These are phyloP conservation scores for Forsythia suspensa DNA, from an alignment of 257 asterid genomes.

Conservation along the genomic window DNA sequence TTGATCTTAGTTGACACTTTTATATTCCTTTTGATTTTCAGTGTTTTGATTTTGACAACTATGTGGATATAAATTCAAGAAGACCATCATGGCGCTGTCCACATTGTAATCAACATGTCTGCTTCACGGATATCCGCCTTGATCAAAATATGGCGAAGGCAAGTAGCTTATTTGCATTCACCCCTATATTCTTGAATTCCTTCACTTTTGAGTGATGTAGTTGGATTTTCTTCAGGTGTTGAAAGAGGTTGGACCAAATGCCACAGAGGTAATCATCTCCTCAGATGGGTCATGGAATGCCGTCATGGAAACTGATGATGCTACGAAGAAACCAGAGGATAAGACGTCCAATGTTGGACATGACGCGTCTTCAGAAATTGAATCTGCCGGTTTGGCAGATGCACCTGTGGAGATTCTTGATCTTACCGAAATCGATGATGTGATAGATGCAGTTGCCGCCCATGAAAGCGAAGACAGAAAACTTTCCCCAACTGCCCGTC, in stretches of 20 bases:
- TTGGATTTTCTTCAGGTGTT: constrained; percentile 52
- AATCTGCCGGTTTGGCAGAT: constrained; percentile 25
- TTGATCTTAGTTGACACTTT: neutral
- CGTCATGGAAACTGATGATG: constrained; percentile 46
- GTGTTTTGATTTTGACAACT: constrained; percentile 92
- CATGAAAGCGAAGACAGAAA: constrained; percentile 46
- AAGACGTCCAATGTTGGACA: constrained; percentile 27
- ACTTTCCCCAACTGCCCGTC: constrained; percentile 20
- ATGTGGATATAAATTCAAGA: constrained; percentile 73
- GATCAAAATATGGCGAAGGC: constrained; percentile 81
- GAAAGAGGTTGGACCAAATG: constrained; percentile 67
- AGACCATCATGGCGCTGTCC: constrained; percentile 98
- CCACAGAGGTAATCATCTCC: constrained; percentile 51
- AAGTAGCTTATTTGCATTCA: constrained; percentile 41
- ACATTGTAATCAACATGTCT: constrained; percentile 71
- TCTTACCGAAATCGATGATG: constrained; percentile 61
- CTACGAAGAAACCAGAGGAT: constrained; percentile 36
- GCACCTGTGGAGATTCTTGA: constrained; percentile 43
- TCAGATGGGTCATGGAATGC: constrained; percentile 87
- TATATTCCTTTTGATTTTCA: constrained; percentile 22
- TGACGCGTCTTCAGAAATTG: constrained; percentile 36
- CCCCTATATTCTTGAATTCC: neutral
- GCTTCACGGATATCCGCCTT: constrained; percentile 82
- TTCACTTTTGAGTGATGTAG: constrained; percentile 9
- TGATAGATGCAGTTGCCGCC: constrained; percentile 23